Base-by-base conservation (phyloP, 2,329 filamentous ascomycete genomes). In the Xylariaceae sp. region DNA sequence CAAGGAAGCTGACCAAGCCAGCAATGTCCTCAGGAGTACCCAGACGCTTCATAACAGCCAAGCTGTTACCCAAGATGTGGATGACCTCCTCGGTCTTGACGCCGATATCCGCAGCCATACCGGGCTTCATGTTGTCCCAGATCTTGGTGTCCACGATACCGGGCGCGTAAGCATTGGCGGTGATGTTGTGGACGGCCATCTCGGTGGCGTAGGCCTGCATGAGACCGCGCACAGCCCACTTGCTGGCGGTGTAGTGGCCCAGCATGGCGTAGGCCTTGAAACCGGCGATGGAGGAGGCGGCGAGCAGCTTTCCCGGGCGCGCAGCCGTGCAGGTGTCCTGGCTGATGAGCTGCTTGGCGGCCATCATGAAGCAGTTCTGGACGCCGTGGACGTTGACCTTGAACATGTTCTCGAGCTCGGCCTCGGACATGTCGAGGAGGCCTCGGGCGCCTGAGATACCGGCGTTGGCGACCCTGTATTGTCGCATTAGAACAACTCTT, bases 121-220 rank as follows among this genome's bases (percentile, higher is more conserved):
- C 80, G 62, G 82, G 80, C 61, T 88, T 87, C 56, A 89, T 88
- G 1, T 83, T 68, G 51, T 88, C 85, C 86, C 86, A 89, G 85
- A 88, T 88, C 0, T 77, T 75, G 0, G 85, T 88, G 0, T 80
- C 84, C 0, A 89, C 84, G 52, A 89, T 87, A 0, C 87, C 87
- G 0, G 86, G 86, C 0, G 84, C 85, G 66, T 88, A 88, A 0
- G 81, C 80, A 64, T 89, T 89, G 17, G 82, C 85, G 0, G 83
- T 88, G 69, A 89, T 88, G 59, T 82, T 77, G 68, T 88, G 80
- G 51, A 74, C 71, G 0, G 85, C 86, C 72, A 88, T 77, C 62
- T 87, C 85, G 78, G 87, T 83, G 0, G 86, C 86, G 63, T 86
- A 87, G 0, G 80, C 82, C 69, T 88, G 85, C 0, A 82, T 86